These are phyloP conservation scores for Pseudogymnoascus sp. DNA, from an alignment of 2,329 filamentous ascomycete species.

Conservation along the genomic window DNA sequence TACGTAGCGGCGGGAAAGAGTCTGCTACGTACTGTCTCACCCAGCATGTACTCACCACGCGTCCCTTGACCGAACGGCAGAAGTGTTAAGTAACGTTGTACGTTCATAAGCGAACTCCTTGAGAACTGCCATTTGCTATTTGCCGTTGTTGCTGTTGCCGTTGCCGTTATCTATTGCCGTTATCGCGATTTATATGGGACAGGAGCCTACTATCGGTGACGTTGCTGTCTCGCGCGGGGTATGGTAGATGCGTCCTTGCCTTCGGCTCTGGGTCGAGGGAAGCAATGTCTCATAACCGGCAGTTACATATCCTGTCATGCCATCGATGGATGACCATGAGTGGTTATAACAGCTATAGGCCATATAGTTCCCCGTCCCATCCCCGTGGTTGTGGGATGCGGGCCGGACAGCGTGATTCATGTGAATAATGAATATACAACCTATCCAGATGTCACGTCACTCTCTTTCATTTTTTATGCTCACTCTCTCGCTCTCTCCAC, in stretches of 20 bases:
- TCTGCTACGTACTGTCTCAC: neutral
- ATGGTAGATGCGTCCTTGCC: neutral
- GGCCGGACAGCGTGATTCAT: neutral
- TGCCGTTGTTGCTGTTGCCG: neutral
- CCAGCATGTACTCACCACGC: neutral
- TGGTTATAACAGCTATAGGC: neutral
- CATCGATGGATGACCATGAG: neutral
- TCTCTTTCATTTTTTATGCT: too few species aligned
- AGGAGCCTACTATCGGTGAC: neutral
- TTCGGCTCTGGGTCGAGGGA: neutral
- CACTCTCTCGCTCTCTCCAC: neutral
- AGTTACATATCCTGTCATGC: neutral
- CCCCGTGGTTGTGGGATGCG: neutral
- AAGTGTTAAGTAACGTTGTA: neutral
- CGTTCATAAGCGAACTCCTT: neutral
- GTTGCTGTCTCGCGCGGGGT: neutral
- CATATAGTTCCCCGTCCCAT: neutral
- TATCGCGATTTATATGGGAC: neutral
- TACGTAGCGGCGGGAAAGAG: neutral
- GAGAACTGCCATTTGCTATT: neutral
- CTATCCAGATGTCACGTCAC: neutral
- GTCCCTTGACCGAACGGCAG: neutral
- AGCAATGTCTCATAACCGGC: neutral
- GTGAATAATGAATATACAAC: slow-evolving; percentile 8
- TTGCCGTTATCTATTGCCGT: neutral